Base-by-base conservation (phyloP, 179 eudicot genomes). In the Nepenthes alata region DNA sequence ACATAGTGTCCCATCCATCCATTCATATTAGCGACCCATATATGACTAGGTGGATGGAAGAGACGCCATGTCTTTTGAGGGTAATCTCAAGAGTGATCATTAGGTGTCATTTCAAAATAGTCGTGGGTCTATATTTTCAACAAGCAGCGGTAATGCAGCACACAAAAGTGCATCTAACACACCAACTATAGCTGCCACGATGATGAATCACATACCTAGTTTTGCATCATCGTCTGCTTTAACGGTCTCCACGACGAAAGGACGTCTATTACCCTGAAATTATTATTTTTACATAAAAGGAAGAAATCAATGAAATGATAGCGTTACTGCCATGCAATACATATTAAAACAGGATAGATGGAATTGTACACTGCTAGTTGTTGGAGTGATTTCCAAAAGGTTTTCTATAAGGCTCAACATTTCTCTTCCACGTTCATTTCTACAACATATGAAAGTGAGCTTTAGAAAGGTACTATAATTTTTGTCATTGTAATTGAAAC, bases 181-280 rank as follows among this genome's bases (percentile, higher is more conserved):
- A 4, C 13, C 53, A 50, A 50, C 11, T 14, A 49, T 37, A 25
- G 35, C 37, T 53, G 49, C 2, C 47, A 37, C 34, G 37, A 62
- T 53, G 73, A 4, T 12, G 25, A 25, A 25, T 25, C 25, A 35
- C 81, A 67, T 80, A 89, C 98, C 98, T 12, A 89, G 78, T 66
- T 93, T 93, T 49, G 94, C 96, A 67, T 71, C 77, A 67, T 93
- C 98, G 73, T 93, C 98, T 62, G 98, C 98, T 81, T 89, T 89
- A 11, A 93, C 95, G 11, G 98, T 89, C 74, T 89, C 90, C 70
- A 85, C 74, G 57, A 93, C 98, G 70, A 84, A 93, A 34, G 94
- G 96, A 56, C 88, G 93, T 66, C 98, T 84, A 45, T 89, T 70
- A 25, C 98, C 97, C 98, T 89, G 80, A 59, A 66, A 66, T 47